Conservation (phyloP, 139 green algal species). For the Spirogloea muscicola region DNA sequence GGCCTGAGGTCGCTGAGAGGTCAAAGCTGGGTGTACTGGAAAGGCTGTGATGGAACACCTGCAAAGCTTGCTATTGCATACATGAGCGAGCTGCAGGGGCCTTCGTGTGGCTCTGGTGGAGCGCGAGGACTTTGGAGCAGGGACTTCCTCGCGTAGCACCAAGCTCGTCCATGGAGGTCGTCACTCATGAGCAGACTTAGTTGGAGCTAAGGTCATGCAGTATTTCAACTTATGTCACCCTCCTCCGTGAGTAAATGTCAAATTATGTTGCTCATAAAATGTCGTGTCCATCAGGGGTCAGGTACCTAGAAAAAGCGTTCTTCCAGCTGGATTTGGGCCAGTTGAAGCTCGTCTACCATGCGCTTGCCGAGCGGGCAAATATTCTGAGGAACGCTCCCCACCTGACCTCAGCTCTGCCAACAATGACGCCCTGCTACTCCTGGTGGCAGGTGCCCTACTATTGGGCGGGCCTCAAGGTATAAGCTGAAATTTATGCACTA, state of each 20-base stretch:
- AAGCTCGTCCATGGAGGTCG: conserved; percentile 64
- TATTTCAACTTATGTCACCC: too few relatives aligned
- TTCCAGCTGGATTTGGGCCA: conserved; percentile 74
- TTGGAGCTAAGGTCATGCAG: too few relatives aligned
- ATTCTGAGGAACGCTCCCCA: conserved; percentile 37
- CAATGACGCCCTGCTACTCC: conserved; percentile 83
- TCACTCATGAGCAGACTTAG: background rate
- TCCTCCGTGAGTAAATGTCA: background rate
- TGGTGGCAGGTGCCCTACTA: conserved; percentile 98
- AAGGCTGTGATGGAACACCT: too few relatives aligned
- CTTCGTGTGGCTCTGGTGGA: conserved; percentile 85
- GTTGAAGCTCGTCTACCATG: conserved; percentile 36
- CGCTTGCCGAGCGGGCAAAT: conserved; percentile 22
- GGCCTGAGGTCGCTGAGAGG: too few relatives aligned
- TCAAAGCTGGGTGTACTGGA: too few relatives aligned
- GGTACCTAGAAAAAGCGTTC: conserved; percentile 89
- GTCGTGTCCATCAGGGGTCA: too few relatives aligned
- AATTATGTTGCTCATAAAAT: background rate
- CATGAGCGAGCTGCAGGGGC: too few relatives aligned
- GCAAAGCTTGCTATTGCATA: too few relatives aligned
- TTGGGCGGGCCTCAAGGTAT: conserved; percentile 74
- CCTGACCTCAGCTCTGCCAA: conserved; percentile 27
- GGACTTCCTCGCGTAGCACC: conserved; percentile 88
- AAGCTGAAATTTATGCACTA: background rate
- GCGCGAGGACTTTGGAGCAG: conserved; percentile 86